phyloP scores from a whole-genome alignment of 2,329 filamentous ascomycete genomes.

The Botrytis aclada region DNA sequence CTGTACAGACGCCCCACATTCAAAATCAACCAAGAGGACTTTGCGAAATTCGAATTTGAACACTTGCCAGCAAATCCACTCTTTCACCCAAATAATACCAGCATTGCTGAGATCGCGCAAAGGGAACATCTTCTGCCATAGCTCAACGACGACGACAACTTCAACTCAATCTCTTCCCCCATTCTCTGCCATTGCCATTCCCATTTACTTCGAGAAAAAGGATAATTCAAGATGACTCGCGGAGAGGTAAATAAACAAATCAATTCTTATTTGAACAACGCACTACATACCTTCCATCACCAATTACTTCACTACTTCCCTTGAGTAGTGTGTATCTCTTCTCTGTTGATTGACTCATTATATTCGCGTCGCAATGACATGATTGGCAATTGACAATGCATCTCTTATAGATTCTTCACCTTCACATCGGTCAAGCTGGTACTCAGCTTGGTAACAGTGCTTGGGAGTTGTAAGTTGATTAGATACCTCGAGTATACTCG shows the following conservation, averaged over 20 bases:
- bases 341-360: neutral
- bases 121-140: constrained; percentile 17
- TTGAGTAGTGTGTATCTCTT: neutral
- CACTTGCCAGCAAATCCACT: constrained; percentile 13
- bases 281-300: neutral
- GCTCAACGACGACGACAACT: constrained; percentile 4
- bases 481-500: constrained; percentile 9
- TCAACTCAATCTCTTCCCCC: neutral
- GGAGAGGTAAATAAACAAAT: constrained; percentile 25
- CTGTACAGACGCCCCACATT: constrained; percentile 1
- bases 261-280: neutral
- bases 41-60: constrained; percentile 3
- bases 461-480: constrained; percentile 60
- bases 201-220: constrained; percentile 10
- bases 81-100: constrained; percentile 1
- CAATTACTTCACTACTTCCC: neutral
- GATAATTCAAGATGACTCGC: constrained; percentile 26
- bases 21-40: constrained; percentile 12
- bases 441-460: constrained; percentile 65
- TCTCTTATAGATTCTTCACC: constrained; percentile 54
- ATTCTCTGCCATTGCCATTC: neutral
- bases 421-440: constrained; percentile 67
- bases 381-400: constrained; percentile 12
- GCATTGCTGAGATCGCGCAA: constrained; percentile 9
- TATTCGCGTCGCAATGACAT: constrained; percentile 13